Base-by-base conservation (phyloP, 495 filamentous ascomycete species). In the Lepraria neglecta region DNA sequence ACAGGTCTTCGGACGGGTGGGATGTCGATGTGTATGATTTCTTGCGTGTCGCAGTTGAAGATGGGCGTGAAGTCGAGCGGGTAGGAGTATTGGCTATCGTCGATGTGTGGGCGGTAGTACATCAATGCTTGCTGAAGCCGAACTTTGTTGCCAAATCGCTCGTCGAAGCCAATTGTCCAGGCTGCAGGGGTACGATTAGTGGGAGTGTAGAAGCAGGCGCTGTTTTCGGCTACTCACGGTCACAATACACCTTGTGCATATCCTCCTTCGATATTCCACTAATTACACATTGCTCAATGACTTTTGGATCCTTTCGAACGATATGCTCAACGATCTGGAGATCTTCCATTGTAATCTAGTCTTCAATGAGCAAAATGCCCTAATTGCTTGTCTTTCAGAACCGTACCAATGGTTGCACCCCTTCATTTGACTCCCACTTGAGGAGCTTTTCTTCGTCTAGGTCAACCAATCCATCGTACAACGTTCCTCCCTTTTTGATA, bases 101-200 rank as follows among this genome's bases (percentile, higher is more conserved):
- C 92, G 45, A 87, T 63, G 67, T 91, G 80, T 17, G 91, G 92
- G 28, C 92, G 84, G 72, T 96, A 97, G 77, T 97, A 97, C 89
- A 96, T 95, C 43, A 97, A 76, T 17, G 91, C 92, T 72, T 97
- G 92, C 70, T 97, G 92, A 17, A 96, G 80, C 60, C 92, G 86
- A 33, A 90, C 79, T 40, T 78, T 80, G 67, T 75, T 91, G 56
- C 92, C 91, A 66, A 91, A 92, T 6, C 92, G 85, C 76, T 95
- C 91, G 68, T 97, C 92, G 67, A 90, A 95, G 21, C 92, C 92
- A 74, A 97, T 96, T 15, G 92, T 96, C 92, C 92, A 97, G 14
- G 92, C 90, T 52, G 5, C 35, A 7, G 3, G 35, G 17, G 27
- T 52, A 10, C 11, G 48, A 12, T 31, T 24, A 33, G 28, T 31